Evolutionary conservation across 108 stramenopile species (phyloP).

Genomic region (Cyclotella baltica): DNA sequence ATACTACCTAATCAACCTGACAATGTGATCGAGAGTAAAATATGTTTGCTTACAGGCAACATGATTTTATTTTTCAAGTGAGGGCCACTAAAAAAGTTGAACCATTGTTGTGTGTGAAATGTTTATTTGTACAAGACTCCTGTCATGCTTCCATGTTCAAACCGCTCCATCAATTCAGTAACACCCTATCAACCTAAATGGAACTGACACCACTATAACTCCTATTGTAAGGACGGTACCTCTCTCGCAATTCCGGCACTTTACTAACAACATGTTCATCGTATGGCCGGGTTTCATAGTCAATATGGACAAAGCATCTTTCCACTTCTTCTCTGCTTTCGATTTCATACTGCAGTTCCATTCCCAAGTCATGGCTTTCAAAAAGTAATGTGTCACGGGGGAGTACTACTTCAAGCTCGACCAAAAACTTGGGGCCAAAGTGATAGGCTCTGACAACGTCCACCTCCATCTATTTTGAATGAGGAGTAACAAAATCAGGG

Average conservation of each 20-base stretch:
- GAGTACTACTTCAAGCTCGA: slow-evolving; percentile 94
- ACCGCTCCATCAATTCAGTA: too few species aligned
- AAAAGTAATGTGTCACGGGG: slow-evolving; percentile 79
- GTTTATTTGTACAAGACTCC: too few species aligned
- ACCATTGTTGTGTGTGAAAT: too few species aligned
- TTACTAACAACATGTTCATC: slow-evolving; percentile 94
- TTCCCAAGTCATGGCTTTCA: slow-evolving; percentile 93
- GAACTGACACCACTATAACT: slow-evolving; percentile 27
- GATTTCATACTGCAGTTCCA: slow-evolving; percentile 96
- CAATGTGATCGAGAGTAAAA: too few species aligned
- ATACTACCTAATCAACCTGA: too few species aligned
- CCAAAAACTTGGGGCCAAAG: slow-evolving; percentile 94
- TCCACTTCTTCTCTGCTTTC: slow-evolving; percentile 92
- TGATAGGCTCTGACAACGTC: slow-evolving; percentile 93
- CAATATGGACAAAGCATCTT: slow-evolving; percentile 96
- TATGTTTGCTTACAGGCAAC: too few species aligned
- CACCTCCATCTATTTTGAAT: slow-evolving; percentile 53
- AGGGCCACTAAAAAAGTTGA: too few species aligned
- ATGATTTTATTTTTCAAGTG: too few species aligned
- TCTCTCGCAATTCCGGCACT: slow-evolving; percentile 85
- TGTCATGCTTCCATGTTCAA: too few species aligned
- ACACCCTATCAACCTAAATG: too few species aligned
- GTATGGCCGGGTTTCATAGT: slow-evolving; percentile 89
- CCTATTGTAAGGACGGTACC: slow-evolving; percentile 60
- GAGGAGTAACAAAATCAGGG: neutral